These are phyloP conservation scores for Sporothrix schenckii DNA, from an alignment of 2,329 filamentous ascomycete species.

Conservation along the genomic window DNA sequence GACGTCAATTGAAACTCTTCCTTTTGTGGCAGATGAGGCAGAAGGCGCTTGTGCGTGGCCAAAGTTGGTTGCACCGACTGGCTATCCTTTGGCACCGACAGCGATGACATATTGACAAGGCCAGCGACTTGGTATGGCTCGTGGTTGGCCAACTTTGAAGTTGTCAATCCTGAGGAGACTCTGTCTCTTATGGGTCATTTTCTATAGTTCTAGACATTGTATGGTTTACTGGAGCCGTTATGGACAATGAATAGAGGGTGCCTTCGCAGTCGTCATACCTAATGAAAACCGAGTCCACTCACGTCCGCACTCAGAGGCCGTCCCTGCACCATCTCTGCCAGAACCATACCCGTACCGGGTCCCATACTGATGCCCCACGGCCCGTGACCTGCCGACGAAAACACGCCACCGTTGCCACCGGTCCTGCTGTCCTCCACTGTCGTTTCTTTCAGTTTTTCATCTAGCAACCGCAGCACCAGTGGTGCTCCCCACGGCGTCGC, in stretches of 20 bases:
- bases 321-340: conserved; percentile 70
- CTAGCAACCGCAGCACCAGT: conserved; percentile 61
- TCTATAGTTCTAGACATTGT: no score
- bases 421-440: conserved; percentile 45
- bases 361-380: conserved; percentile 71
- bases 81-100: no score
- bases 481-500: conserved; percentile 66
- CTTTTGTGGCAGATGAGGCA: not conserved
- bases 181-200: no score
- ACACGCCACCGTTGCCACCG: conserved; percentile 63
- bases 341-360: conserved; percentile 69
- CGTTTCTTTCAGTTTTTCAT: conserved; percentile 52
- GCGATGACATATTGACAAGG: no score
- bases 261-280: not conserved
- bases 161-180: no score
- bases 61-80: no score
- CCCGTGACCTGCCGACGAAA: conserved; percentile 71
- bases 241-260: not conserved
- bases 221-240: no score
- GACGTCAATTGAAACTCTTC: conserved; percentile 5
- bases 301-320: conserved; percentile 62
- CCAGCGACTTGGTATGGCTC: no score
- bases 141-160: no score
- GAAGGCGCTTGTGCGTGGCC: no score
- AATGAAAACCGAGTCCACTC: conserved; percentile 47